Base-by-base conservation (phyloP, 371 early-diverging fungal species). In the Apophysomyces ossiformis region DNA sequence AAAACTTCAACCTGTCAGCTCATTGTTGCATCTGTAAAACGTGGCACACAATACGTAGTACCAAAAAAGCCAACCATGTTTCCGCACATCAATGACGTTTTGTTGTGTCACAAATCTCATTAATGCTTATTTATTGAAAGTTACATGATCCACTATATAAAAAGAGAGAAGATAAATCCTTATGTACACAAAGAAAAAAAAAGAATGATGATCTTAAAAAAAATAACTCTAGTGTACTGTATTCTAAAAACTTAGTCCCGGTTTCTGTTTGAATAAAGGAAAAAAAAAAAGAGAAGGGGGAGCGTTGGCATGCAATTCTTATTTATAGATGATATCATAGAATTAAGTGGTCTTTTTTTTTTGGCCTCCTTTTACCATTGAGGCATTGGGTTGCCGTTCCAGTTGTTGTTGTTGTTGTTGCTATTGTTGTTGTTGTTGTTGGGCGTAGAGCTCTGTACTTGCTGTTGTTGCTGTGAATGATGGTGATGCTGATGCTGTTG, bases 401-500 rank as follows among this genome's bases (percentile, higher is more conserved):
- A 50, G 54, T 16, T 50, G 8, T n/a, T 21, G 11, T 50, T 50
- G 54, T 0, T 50, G 54, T 50, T 18, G 35, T 46, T 7, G 50
- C 18, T 4, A 18, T 50, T 65, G 63, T 39, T 66, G 61, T 61
- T 56, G 41, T 54, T 54, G 65, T 41, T 43, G 43, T 7, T 15
- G 12, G 32, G 32, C 32, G 32, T 26, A 26, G 32, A 26, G 32
- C 32, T 26, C 41, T 41, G 41, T 41, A 11, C 35, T 21, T 56
- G 63, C 32, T 61, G 65, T 18, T 68, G 66, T 47, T 63, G 61
- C 45, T 63, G 69, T 39, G 50, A 47, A 32, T 65, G 66, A 26
- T 69, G 68, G n/a, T 69, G 71, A 16, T 71, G 68, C 15, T 71
- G 69, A 5, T 70, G 67, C 61, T 67, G 60, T 26, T 66, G 63